Percentiles rank a stretch among this genome's conserved stretches.
phyloP scores from a whole-genome alignment of 148 eudicot genomes.

The Rhododendron kiyosumense region DNA sequence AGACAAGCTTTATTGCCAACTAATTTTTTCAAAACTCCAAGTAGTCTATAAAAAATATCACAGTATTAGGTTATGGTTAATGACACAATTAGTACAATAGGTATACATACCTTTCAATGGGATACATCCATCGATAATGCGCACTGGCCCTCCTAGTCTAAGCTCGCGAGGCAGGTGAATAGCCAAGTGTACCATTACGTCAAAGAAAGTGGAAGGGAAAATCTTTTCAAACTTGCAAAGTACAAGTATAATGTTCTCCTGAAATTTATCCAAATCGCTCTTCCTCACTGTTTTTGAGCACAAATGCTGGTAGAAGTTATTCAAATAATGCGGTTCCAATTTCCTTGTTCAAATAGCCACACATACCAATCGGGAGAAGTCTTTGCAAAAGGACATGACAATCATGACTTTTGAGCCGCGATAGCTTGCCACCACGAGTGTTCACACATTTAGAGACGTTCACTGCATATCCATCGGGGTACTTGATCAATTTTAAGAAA shows the following conservation, averaged over 20 bases:
- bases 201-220: background rate
- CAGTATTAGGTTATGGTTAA: too few species aligned
- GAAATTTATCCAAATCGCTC: background rate
- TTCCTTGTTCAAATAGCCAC: background rate
- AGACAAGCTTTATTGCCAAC: too few species aligned
- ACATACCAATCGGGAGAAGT: background rate
- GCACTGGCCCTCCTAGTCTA: slow-evolving; percentile 2
- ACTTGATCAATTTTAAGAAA: too few species aligned
- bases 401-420: background rate
- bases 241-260: background rate
- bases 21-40: too few species aligned
- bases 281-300: too few species aligned
- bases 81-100: too few species aligned
- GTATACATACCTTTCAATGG: background rate
- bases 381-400: background rate
- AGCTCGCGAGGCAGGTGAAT: slow-evolving; percentile 7
- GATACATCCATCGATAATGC: slow-evolving; percentile 8
- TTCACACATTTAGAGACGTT: background rate
- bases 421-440: background rate
- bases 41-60: too few species aligned
- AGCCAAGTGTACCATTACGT: slow-evolving; percentile 15
- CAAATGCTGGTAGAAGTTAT: background rate
- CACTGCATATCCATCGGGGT: too few species aligned
- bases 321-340: background rate
- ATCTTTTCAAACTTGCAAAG: background rate